Conservation (phyloP, 805 yeast species). For the Millerago galiae region DNA sequence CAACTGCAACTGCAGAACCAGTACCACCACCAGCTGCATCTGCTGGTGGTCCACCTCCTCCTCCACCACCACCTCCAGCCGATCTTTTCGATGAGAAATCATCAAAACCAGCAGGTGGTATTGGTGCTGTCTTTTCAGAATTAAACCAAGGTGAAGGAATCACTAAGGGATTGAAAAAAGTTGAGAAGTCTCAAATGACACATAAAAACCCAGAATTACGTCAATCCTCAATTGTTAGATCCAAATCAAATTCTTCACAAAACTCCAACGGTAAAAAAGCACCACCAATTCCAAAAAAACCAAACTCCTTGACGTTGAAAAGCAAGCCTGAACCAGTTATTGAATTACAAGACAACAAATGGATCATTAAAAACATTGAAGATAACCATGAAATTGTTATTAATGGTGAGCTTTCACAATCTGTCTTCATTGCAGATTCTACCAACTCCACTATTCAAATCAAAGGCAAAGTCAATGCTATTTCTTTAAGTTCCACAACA, state of each 20-base stretch:
- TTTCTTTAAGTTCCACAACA: slow-evolving; percentile 67
- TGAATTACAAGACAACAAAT: slow-evolving; percentile 79
- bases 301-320: slow-evolving; percentile 46
- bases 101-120: slow-evolving; percentile 40
- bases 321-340: slow-evolving; percentile 55
- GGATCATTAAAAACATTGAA: slow-evolving; percentile 81
- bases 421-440: slow-evolving; percentile 84
- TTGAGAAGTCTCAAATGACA: slow-evolving; percentile 89
- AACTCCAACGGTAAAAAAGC: slow-evolving; percentile 33
- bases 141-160: slow-evolving; percentile 79
- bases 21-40: slow-evolving; percentile 80
- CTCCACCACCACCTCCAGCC: slow-evolving; percentile 95
- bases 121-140: slow-evolving; percentile 88
- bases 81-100: slow-evolving; percentile 44
- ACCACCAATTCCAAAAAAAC: slow-evolving; percentile 79
- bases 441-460: slow-evolving; percentile 66
- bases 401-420: slow-evolving; percentile 80
- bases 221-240: slow-evolving; percentile 39
- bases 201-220: slow-evolving; percentile 86
- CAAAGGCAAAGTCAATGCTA: slow-evolving; percentile 87
- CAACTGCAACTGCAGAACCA: slow-evolving; percentile 31
- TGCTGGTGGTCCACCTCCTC: slow-evolving; percentile 82
- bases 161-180: slow-evolving; percentile 83
- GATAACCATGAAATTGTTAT: slow-evolving; percentile 55
- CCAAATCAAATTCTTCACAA: slow-evolving; percentile 5